These are phyloP conservation scores for Paecilomyces formosus DNA, from an alignment of 2,329 filamentous ascomycete species.

Conservation along the genomic window DNA sequence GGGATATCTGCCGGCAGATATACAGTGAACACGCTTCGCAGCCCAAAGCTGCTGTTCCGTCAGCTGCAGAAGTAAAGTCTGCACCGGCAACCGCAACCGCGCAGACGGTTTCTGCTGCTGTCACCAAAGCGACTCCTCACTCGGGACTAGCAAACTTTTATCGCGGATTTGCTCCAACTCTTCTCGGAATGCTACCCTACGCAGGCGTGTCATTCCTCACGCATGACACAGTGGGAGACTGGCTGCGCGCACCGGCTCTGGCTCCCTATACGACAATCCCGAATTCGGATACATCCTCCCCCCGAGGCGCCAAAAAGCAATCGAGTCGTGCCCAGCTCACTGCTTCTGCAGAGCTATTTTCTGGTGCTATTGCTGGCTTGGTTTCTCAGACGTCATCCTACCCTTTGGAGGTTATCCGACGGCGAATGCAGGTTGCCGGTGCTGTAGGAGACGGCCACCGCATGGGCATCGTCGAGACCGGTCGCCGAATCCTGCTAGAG, in stretches of 20 bases:
- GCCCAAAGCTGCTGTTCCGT: conserved; percentile 24
- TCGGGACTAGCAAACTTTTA: conserved; percentile 85
- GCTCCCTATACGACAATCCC: conserved; percentile 70
- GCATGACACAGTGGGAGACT: conserved; percentile 81
- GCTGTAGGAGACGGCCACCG: conserved; percentile 84
- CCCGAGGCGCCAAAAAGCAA: conserved; percentile 32
- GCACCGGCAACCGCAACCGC: conserved; percentile 31
- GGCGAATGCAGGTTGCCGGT: conserved; percentile 93
- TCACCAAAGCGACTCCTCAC: conserved; percentile 50
- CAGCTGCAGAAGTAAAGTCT: conserved; percentile 34
- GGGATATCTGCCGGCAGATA: conserved; percentile 75
- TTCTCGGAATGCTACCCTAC: conserved; percentile 94
- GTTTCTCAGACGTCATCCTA: conserved; percentile 90
- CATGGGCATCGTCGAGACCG: conserved; percentile 71
- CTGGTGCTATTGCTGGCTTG: conserved; percentile 79
- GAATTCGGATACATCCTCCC: conserved; percentile 36
- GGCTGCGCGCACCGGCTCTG: conserved; percentile 63
- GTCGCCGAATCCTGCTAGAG: conserved; percentile 65
- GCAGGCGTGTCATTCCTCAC: conserved; percentile 93
- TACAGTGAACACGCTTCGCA: conserved; percentile 63
- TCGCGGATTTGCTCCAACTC: conserved; percentile 80
- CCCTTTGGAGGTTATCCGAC: conserved; percentile 82
- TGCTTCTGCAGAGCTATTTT: conserved; percentile 77
- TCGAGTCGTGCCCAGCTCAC: conserved; percentile 62
- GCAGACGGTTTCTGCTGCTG: conserved; percentile 24